These are phyloP conservation scores for Chaetomiaceae sp. DNA, from an alignment of 2,329 filamentous ascomycete species.

Conservation along the genomic window DNA sequence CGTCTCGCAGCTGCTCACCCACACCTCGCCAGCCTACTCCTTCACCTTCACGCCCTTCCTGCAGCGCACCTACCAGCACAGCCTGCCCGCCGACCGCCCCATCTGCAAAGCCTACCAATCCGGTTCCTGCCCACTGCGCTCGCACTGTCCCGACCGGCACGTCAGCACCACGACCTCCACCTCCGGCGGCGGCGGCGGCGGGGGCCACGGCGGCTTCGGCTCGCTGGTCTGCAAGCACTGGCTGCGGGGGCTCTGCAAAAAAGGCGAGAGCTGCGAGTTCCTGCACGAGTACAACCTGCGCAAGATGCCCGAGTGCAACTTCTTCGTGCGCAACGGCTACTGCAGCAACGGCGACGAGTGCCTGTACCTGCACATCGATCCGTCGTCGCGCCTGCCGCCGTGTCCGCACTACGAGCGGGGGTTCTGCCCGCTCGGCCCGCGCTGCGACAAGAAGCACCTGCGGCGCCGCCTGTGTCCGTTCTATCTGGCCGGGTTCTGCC, in stretches of 20 bases:
- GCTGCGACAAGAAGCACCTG: conserved; percentile 84
- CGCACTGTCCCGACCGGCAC: conserved; percentile 81
- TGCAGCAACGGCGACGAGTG: conserved; percentile 98
- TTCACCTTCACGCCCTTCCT: conserved; percentile 88
- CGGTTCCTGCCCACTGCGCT: conserved; percentile 80
- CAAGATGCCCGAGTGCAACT: conserved; percentile 98
- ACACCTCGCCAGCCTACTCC: conserved; percentile 51
- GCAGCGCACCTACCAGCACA: conserved; percentile 74
- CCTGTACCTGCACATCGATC: conserved; percentile 83
- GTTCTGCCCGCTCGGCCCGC: conserved; percentile 85
- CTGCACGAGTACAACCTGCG: conserved; percentile 97
- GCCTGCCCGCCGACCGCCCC: conserved; percentile 70
- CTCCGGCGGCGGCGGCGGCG: conserved; percentile 25
- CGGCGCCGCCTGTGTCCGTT: conserved; percentile 73
- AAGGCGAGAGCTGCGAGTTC: conserved; percentile 94
- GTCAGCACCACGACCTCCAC: conserved; percentile 34
- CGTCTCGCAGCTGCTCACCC: conserved; percentile 48
- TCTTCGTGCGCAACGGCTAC: conserved; percentile 87
- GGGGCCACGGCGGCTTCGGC: conserved; percentile 58
- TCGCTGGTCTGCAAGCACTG: conserved; percentile 97
- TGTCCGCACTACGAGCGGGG: conserved; percentile 92
- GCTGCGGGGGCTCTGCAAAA: conserved; percentile 94
- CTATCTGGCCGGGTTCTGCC: conserved; percentile 92
- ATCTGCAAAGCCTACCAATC: conserved; percentile 80
- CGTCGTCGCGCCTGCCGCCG: conserved; percentile 68